A percentile compares a stretch with the other conserved stretches of the same genome.
These are phyloP conservation scores for Tylopilus plumbeoviolaceoides DNA, from an alignment of 768 basidiomycete species.

Conservation along the genomic window DNA sequence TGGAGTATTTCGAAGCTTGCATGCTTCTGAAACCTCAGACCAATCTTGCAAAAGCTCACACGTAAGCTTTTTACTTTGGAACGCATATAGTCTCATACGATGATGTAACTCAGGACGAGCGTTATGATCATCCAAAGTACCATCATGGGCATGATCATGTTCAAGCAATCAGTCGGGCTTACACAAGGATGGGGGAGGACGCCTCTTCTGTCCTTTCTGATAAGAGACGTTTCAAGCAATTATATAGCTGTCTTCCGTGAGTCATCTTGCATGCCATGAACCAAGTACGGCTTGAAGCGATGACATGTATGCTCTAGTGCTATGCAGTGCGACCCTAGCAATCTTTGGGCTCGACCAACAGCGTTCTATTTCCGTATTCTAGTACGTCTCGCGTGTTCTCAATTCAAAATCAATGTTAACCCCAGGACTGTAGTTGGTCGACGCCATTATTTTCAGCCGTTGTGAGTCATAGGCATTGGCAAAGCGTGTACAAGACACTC, in stretches of 20 bases:
- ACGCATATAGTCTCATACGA: not conserved
- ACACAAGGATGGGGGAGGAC: slow-evolving; percentile 40
- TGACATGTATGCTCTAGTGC: slow-evolving; percentile 6
- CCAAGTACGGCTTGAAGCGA: not conserved
- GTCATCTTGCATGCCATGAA: not conserved
- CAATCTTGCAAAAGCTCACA: not conserved
- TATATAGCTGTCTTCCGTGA: slow-evolving; percentile 40
- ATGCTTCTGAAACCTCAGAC: slow-evolving; percentile 16
- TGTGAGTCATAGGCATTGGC: slow-evolving; percentile 12
- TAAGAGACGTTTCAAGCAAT: slow-evolving; percentile 43
- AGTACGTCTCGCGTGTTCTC: slow-evolving; percentile 1
- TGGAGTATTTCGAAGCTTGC: slow-evolving; percentile 15
- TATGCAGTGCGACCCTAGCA: not conserved
- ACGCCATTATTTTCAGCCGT: slow-evolving; percentile 8
- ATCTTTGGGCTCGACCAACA: not conserved
- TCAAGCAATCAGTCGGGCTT: slow-evolving; percentile 33
- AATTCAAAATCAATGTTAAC: not conserved
- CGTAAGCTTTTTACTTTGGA: slow-evolving; percentile 15
- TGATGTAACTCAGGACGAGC: not conserved
- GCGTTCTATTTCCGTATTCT: too few relatives aligned
- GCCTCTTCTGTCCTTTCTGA: slow-evolving; percentile 37
- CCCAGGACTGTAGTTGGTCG: slow-evolving; percentile 9
- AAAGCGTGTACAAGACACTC: not conserved
- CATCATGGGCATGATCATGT: slow-evolving; percentile 36
- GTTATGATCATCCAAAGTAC: slow-evolving; percentile 33